Evolutionary conservation across 1,284 basidiomycete genomes (phyloP).

Genomic region (Peniophora sp.): DNA sequence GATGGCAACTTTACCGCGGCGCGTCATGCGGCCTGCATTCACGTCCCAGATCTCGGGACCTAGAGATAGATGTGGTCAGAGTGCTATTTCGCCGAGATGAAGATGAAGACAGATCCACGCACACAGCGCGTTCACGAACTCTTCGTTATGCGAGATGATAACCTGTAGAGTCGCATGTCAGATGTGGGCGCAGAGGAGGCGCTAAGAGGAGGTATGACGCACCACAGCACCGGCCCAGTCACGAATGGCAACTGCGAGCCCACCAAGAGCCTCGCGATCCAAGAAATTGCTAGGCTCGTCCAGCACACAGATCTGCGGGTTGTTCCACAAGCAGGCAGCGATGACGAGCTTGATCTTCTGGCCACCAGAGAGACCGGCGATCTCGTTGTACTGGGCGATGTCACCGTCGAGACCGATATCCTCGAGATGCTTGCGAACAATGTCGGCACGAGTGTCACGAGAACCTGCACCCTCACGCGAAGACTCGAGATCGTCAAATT

Average conservation of each 20-base stretch:
- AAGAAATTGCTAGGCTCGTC: slow-evolving; percentile 98
- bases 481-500: slow-evolving; percentile 96
- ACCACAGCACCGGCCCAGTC: slow-evolving; percentile 96
- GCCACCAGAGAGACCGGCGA: slow-evolving; percentile 84
- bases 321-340: slow-evolving; percentile 92
- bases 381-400: slow-evolving; percentile 96
- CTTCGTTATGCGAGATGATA: slow-evolving; percentile 94
- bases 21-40: slow-evolving; percentile 73
- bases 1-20: slow-evolving; percentile 81
- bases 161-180: slow-evolving; percentile 39
- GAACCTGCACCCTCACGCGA: slow-evolving; percentile 89
- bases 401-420: slow-evolving; percentile 96
- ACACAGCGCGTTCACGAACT: slow-evolving; percentile 88
- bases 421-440: slow-evolving; percentile 86
- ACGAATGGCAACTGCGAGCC: slow-evolving; percentile 91
- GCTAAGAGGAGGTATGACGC: slow-evolving; percentile 18
- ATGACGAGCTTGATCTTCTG: slow-evolving; percentile 99
- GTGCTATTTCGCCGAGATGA: slow-evolving; percentile 3
- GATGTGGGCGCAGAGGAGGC: slow-evolving; percentile 11
- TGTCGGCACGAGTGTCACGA: slow-evolving; percentile 73
- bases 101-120: slow-evolving; percentile 22
- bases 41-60: slow-evolving; percentile 81
- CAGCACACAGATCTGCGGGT: slow-evolving; percentile 79
- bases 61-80: slow-evolving; percentile 20
- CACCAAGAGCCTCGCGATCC: slow-evolving; percentile 85